Conservation (phyloP, 2,329 filamentous ascomycete species). For the Alternaria triticina region DNA sequence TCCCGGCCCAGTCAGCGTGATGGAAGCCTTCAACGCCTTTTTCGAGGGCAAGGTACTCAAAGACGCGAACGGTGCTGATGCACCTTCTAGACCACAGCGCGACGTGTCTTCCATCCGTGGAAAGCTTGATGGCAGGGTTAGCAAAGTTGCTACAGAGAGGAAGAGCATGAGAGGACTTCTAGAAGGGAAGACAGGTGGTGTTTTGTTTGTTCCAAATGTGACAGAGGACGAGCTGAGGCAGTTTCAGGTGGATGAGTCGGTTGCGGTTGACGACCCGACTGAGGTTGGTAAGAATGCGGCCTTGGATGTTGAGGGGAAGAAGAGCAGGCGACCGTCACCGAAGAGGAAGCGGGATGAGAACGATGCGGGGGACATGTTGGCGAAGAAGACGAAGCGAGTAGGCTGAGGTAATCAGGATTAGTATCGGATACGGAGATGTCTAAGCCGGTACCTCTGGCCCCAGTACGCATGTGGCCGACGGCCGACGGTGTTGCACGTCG, state of each 20-base stretch:
- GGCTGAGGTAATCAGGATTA: neutral
- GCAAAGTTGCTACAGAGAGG: neutral
- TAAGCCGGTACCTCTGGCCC: neutral
- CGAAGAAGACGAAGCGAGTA: neutral
- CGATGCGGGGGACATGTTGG: neutral
- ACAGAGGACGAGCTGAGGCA: conserved; percentile 11
- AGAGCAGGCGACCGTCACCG: neutral
- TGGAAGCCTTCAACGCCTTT: neutral
- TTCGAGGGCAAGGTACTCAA: neutral
- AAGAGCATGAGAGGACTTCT: neutral
- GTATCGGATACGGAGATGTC: neutral
- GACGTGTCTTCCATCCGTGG: neutral
- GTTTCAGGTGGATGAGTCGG: conserved; percentile 2
- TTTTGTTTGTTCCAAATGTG: conserved; percentile 13
- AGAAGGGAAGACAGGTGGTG: neutral
- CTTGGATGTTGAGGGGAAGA: neutral
- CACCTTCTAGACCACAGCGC: neutral
- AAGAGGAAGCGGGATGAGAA: neutral
- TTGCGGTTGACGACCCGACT: conserved; percentile 4
- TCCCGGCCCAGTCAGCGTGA: neutral
- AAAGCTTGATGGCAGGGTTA: neutral
- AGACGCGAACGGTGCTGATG: neutral
- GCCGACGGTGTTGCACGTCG: neutral
- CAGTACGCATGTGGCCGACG: neutral
- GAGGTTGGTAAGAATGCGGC: neutral